Evolutionary conservation across 2,329 filamentous ascomycete genomes (phyloP).

Genomic region (Colletotrichum chrysophilum): DNA sequence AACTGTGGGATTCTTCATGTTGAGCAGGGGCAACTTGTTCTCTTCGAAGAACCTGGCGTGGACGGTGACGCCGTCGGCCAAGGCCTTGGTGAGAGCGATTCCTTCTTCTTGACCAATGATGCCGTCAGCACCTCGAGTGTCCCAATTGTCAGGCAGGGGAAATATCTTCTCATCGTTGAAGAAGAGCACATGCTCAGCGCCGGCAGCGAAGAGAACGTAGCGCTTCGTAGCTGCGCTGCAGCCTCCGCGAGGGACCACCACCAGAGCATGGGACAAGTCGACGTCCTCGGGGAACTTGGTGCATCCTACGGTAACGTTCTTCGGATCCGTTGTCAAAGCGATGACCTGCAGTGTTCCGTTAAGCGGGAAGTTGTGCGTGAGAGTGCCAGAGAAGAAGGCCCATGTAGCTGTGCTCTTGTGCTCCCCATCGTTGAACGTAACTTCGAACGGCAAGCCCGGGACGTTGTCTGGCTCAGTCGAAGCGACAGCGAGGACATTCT

Average conservation of each 20-base stretch:
- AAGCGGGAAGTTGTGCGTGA: not conserved
- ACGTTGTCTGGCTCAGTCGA: conserved; percentile 35
- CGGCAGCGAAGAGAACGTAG: conserved; percentile 39
- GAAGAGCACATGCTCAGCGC: conserved; percentile 44
- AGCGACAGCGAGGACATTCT: conserved; percentile 45
- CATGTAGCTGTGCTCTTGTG: not conserved
- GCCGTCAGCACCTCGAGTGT: not conserved
- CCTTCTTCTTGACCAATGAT: not conserved
- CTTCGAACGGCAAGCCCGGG: conserved; percentile 15
- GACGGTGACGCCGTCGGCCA: not conserved
- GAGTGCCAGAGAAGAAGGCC: conserved; percentile 6
- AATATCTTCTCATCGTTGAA: conserved; percentile 34
- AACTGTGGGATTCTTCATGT: not conserved
- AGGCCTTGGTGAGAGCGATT: not conserved
- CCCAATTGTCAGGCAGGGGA: not conserved
- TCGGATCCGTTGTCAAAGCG: conserved; percentile 26
- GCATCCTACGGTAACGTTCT: conserved; percentile 39
- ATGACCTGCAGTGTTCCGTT: conserved; percentile 27
- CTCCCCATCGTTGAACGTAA: not conserved
- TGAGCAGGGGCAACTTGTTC: not conserved
- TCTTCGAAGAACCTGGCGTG: not conserved
- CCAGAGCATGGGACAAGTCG: conserved; percentile 44
- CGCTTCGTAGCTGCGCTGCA: conserved; percentile 32
- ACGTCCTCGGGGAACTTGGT: conserved; percentile 38
- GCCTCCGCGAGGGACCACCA: conserved; percentile 34